Base-by-base conservation (phyloP, 2,329 filamentous ascomycete species). In the Fonsecaea nubica region DNA sequence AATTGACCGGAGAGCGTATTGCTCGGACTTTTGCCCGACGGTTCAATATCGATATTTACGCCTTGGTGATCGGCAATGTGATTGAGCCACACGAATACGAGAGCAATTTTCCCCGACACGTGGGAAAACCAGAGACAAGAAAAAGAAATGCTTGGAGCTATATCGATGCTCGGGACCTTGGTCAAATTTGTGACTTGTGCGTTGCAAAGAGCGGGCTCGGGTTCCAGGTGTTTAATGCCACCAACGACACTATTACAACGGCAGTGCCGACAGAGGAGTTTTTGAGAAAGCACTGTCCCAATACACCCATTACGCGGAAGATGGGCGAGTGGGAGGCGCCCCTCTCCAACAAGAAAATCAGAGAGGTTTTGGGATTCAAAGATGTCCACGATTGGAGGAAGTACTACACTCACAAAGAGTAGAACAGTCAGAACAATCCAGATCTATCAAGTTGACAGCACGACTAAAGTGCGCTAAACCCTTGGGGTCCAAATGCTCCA, bases 151-250 rank as follows among this genome's bases (percentile, higher is more conserved):
- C 84, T 0, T 89, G 87, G 87, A 83, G 81, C 25, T 89, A 90
- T 73, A 87, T 86, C 25, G 87, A 89, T 73, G 85, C 85, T 0
- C 76, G 86, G 3, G 87, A 89, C 71, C 74, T 89, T 2, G 87
- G 86, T 0, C 84, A 86, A 75, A 89, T 89, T 64, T 88, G 85
- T 72, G 79, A 88, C 68, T 72, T 85, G 8, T 82, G 80, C 18
- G 79, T 89, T 4, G 70, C 81, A 66, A 85, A 82, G 69, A 80
- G 81, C 72, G 86, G 84, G 0, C 72, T 89, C 9, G 87, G 87
- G 0, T 89, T 87, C 70, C 86, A 89, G 72, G 77, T 89, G 0
- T 89, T 89, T 76, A 89, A 89, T 72, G 87, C 86, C 1, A 87
- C 86, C 0, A 89, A 89, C 72, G 82, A 87, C 71, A 85, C 81